Percentiles rank a stretch among this genome's conserved stretches.
These are phyloP conservation scores for Porogramme epimiltina DNA, from an alignment of 1,284 basidiomycete species.

Conservation along the genomic window DNA sequence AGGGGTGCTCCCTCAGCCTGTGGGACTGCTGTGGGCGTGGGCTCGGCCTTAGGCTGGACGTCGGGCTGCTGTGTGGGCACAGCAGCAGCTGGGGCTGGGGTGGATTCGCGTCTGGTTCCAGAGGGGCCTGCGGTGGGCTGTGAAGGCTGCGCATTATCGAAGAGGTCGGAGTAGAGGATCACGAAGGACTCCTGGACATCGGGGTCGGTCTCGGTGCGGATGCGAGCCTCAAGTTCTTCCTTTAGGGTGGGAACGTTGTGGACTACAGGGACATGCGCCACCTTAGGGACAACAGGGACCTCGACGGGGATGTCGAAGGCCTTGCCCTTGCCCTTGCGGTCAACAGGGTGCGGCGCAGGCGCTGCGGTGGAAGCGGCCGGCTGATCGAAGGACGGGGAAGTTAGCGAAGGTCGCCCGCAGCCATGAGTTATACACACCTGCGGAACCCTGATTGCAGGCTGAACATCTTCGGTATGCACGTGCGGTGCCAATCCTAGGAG, in stretches of 20 bases:
- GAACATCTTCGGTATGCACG: background rate
- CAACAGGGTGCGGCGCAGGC: background rate
- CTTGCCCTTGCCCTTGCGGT: conserved; percentile 23
- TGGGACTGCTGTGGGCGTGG: no score
- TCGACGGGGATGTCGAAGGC: conserved; percentile 1
- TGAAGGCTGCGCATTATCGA: background rate
- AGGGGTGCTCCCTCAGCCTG: conserved; percentile 14
- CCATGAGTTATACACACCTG: background rate
- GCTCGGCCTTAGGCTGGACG: background rate
- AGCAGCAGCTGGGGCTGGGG: background rate
- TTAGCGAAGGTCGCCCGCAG: background rate
- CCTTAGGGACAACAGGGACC: background rate
- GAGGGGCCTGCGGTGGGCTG: background rate
- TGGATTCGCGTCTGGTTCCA: background rate
- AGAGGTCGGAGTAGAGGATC: conserved; percentile 13
- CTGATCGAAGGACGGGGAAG: background rate
- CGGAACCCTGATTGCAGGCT: background rate
- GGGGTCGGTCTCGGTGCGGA: conserved; percentile 15
- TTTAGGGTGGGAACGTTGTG: conserved; percentile 8
- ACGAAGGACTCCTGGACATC: conserved; percentile 18
- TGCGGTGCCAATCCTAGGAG: conserved; percentile 3
- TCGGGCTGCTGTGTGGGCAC: background rate
- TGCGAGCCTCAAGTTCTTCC: conserved; percentile 17
- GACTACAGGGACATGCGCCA: background rate
- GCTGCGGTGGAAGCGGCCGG: background rate